Evolutionary conservation across 2,329 filamentous ascomycete species (phyloP).

Genomic region (Fusarium setosum): DNA sequence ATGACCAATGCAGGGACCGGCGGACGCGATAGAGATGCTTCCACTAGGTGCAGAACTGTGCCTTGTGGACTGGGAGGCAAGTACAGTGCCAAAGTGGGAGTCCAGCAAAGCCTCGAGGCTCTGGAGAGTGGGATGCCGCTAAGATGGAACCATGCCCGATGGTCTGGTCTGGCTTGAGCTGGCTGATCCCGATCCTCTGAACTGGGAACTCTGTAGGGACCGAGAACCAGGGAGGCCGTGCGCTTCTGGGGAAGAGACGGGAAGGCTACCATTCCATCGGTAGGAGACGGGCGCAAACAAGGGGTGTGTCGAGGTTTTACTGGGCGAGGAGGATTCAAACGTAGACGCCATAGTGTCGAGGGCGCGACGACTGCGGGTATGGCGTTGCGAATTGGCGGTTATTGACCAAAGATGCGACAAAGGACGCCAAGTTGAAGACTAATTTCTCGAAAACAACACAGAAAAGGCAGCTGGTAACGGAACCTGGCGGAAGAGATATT

Average conservation of each 20-base stretch:
- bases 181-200: constrained; percentile 27
- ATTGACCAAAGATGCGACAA: constrained; percentile 8
- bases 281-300: constrained; percentile 3
- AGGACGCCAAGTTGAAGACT: constrained; percentile 4
- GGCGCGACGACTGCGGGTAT: constrained; percentile 22
- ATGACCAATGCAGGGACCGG: neutral
- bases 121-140: neutral
- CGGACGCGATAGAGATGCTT: neutral
- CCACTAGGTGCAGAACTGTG: neutral
- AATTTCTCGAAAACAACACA: neutral
- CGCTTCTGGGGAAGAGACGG: neutral
- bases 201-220: constrained; percentile 14
- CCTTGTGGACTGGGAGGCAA: neutral
- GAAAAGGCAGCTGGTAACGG: neutral
- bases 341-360: constrained; percentile 24
- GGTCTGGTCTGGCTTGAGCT: constrained; percentile 14
- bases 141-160: constrained; percentile 6
- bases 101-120: neutral
- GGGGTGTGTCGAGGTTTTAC: constrained; percentile 7
- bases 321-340: constrained; percentile 15
- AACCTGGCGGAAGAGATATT: neutral
- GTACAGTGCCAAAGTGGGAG: neutral
- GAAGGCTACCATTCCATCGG: constrained; percentile 33
- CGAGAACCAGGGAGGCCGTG: constrained; percentile 6
- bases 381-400: constrained; percentile 12